Base-by-base conservation (phyloP, 2,329 filamentous ascomycete genomes). In the Claviceps sp. region DNA sequence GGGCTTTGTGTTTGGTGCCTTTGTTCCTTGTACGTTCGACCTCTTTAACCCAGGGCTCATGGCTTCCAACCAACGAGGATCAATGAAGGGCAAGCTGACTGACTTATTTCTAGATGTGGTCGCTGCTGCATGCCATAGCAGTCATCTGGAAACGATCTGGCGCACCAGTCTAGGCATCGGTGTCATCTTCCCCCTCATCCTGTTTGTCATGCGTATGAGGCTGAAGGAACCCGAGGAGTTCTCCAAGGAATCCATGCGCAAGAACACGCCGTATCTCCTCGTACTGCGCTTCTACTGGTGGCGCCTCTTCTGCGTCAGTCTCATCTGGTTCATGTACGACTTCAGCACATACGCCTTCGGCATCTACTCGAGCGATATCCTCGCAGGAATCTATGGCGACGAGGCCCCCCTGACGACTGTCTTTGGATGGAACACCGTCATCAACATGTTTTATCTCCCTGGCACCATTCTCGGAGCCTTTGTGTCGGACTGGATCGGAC, bases 261-360 rank as follows among this genome's bases (percentile, higher is more conserved):
- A 65, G 45, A 70, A 72, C 55, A 81, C 78, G 0, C 80, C 80
- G 0, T 84, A 81, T 58, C 53, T 59, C 44, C 66, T 82, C 1
- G 73, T 78, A 1, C 53, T 78, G 42, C 78, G 73, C 51, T 90
- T 81, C 62, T 94, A 94, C 66, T 85, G 88, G 68, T 79, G 74
- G 61, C 79, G 87, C 19, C 71, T 94, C n/a, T 60, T 78, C 1
- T 68, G 84, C 19, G 85, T 93, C 51, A 81, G 79, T 56, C 59
- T 83, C 22, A 86, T 94, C 62, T 94, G 89, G 88, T 93, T 93
- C 67, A 77, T 91, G 56, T 94, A 89, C 64, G 82, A 89, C 93
- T 95, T 95, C 68, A 87, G 84, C 2, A 72, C 81, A 2, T 95
- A 95, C 65, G 84, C 85, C 0, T 95, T 95, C 64, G 78, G 85